phyloP scores from a whole-genome alignment of 1,139 yeast genomes.

The Diutina rugosa region DNA sequence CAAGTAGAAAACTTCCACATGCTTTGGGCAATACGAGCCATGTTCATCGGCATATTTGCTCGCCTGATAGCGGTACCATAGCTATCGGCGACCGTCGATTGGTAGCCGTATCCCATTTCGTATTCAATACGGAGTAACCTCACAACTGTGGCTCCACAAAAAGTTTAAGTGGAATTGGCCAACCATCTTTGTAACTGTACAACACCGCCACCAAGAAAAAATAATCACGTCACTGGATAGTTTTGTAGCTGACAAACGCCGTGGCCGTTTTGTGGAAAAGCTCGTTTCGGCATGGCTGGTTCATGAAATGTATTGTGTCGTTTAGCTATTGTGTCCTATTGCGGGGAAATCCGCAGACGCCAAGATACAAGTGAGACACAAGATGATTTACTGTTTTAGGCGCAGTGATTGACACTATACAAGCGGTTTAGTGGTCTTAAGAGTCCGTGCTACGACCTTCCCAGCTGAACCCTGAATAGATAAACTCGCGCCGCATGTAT shows the following conservation, averaged over 20 bases:
- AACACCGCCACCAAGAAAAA: not conserved
- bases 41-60: too few species aligned
- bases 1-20: too few species aligned
- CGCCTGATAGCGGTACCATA: too few species aligned
- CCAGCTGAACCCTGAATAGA: not conserved
- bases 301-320: not conserved
- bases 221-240: not conserved
- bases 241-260: not conserved
- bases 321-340: not conserved
- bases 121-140: too few species aligned
- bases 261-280: not conserved
- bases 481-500: not conserved
- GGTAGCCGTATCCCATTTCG: too few species aligned
- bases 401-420: too few species aligned
- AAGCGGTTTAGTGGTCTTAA: too few species aligned
- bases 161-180: not conserved
- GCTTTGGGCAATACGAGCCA: too few species aligned
- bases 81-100: too few species aligned
- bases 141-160: too few species aligned
- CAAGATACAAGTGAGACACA: not conserved
- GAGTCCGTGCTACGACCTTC: too few species aligned
- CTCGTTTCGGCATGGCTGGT: not conserved
- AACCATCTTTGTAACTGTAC: not conserved
- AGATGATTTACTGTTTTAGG: too few species aligned
- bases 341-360: not conserved